Percentiles rank a stretch among this genome's conserved stretches.
Conservation (phyloP, 2,329 filamentous ascomycete species). For the Verticillium nubilum region DNA sequence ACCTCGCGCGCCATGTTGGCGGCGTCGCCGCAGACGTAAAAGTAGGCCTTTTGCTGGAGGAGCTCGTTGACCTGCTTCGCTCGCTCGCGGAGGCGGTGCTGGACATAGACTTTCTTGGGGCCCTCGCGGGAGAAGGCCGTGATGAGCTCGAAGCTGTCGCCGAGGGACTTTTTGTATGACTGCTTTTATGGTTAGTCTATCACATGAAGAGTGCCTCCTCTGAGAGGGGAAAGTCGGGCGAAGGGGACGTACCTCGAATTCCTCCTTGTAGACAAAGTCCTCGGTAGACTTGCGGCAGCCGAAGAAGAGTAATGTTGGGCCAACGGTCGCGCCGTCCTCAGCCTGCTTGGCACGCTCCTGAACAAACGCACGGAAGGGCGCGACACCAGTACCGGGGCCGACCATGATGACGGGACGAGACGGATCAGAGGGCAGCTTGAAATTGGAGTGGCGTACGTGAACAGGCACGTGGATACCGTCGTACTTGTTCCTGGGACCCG, state of each 20-base stretch:
- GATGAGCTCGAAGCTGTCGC: slow-evolving; percentile 84
- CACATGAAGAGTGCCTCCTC: too few species aligned
- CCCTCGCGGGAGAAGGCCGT: slow-evolving; percentile 93
- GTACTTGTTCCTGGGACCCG: slow-evolving; percentile 92
- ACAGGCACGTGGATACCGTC: slow-evolving; percentile 92
- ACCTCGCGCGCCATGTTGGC: slow-evolving; percentile 96
- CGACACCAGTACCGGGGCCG: slow-evolving; percentile 92
- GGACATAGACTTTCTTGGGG: slow-evolving; percentile 89
- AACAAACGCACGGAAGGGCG: slow-evolving; percentile 91
- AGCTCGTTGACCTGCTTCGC: slow-evolving; percentile 83
- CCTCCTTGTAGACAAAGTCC: slow-evolving; percentile 86
- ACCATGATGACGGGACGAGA: slow-evolving; percentile 93
- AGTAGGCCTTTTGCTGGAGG: slow-evolving; percentile 80
- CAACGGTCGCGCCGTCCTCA: slow-evolving; percentile 73
- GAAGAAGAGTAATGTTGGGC: slow-evolving; percentile 87
- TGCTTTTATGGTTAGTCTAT: too few species aligned
- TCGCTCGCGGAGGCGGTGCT: slow-evolving; percentile 82
- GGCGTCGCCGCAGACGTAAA: slow-evolving; percentile 97
- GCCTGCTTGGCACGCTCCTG: slow-evolving; percentile 87
- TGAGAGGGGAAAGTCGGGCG: too few species aligned
- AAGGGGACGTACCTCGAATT: slow-evolving; percentile 74
- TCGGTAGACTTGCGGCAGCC: slow-evolving; percentile 84
- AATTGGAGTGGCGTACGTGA: slow-evolving; percentile 96
- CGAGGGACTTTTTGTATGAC: slow-evolving; percentile 78
- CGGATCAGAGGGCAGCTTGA: slow-evolving; percentile 95